Evolutionary conservation across 202 grass and related monocot genomes (phyloP), one percentile per base, ranked within the genome.

Genomic region (Cymbopogon flexuosus): DNA sequence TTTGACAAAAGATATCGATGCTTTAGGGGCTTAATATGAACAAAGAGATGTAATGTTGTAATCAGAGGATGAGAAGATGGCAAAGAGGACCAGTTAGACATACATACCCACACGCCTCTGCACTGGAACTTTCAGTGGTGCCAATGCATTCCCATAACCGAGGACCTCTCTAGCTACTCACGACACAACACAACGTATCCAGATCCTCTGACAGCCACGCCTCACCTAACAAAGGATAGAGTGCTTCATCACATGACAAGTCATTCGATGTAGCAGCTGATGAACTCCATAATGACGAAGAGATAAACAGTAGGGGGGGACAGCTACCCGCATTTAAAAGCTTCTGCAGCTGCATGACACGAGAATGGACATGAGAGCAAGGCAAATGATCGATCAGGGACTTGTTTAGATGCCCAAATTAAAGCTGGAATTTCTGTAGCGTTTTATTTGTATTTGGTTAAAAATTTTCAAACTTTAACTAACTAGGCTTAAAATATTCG

Each of bases 201-300:
- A 83, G 69, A 90, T 90, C 75, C 37, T 58, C 66, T 22, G 69
- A 87, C 63, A 66, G 75, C 42, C 51, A 80, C 4, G 22, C 4
- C 63, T 67, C 62, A 84, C 80, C 84, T 71, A 86, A 86, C 29
- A 23, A 60, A 34, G 74, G 83, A 62, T 31, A 57, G 13, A 57
- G 49, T 33, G 61, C 78, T 57, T 75, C 79, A 65, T 75, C 84
- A 76, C 75, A 75, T 70, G 33, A 65, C 62, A 76, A 58, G 73
- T 75, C 80, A 70, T 83, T 81, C 63, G 24, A 70, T 58, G 62
- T 3, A 30, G 5, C 21, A 47, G 35, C 22, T 73, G 19, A 33
- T 79, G 66, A 49, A 39, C 58, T 83, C 54, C 60, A 78, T 78
- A 43, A 58, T 64, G 24, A 16, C 51, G 23, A 5, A 56, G 30